Evolutionary conservation across 495 filamentous ascomycete genomes (phyloP).

Genomic region (Penicillium ucsense): DNA sequence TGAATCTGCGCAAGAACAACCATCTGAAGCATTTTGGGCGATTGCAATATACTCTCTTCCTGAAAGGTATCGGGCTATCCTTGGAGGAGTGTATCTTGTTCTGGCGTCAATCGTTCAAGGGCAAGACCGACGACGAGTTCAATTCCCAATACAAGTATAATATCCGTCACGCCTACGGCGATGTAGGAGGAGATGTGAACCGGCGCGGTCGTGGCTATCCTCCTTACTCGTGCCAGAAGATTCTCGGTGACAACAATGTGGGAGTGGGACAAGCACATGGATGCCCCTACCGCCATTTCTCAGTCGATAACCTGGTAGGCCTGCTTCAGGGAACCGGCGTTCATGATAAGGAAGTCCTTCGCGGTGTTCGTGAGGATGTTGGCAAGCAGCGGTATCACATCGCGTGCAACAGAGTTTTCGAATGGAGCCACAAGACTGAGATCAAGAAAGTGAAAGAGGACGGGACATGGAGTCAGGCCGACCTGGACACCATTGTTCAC

Average conservation of each 20-base stretch:
- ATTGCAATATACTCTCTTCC: conserved; percentile 91
- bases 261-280: conserved; percentile 81
- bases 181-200: conserved; percentile 88
- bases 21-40: conserved; percentile 92
- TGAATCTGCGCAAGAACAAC: conserved; percentile 67
- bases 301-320: conserved; percentile 68
- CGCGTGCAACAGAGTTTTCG: conserved; percentile 95
- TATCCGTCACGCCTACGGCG: conserved; percentile 84
- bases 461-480: conserved; percentile 61
- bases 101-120: conserved; percentile 78
- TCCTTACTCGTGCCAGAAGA: conserved; percentile 88
- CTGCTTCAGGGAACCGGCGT: conserved; percentile 69
- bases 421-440: conserved; percentile 74
- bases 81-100: conserved; percentile 90
- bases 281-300: conserved; percentile 92
- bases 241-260: conserved; percentile 76
- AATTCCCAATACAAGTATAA: conserved; percentile 97
- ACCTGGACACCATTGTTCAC: conserved; percentile 92
- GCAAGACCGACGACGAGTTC: conserved; percentile 82
- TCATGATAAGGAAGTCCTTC: conserved; percentile 63
- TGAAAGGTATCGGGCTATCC: conserved; percentile 90
- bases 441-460: conserved; percentile 83
- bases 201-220: conserved; percentile 76
- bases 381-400: conserved; percentile 85
- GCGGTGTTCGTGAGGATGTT: conserved; percentile 79